Base-by-base conservation (phyloP, 495 filamentous ascomycete species). In the Penicillium macrosclerotiorum region DNA sequence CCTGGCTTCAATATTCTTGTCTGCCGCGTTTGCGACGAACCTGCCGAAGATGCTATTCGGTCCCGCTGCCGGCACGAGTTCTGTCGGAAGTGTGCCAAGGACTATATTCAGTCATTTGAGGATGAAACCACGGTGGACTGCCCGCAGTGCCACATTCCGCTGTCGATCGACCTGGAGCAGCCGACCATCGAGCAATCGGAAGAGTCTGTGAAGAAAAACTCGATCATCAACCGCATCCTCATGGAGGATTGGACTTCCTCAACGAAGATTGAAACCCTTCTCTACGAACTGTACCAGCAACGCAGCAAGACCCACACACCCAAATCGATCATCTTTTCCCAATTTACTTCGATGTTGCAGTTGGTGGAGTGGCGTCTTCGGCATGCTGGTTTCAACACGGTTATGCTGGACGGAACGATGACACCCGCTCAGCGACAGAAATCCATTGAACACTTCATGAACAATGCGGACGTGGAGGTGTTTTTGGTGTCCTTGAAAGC, bases 191-290 rank as follows among this genome's bases (percentile, higher is more conserved):
- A 93, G 64, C 88, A 95, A 65, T 87, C 95, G 44, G 84, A 88
- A 57, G 77, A 80, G 13, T 60, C 78, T 19, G 80, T 95, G 22
- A 96, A 96, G 78, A 95, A 95, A 63, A 87, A 80, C 5, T 93
- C 88, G 8, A 97, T 98, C 65, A 95, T 96, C 73, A 96, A 95
- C 64, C 86, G 93, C 30, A 96, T 97, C 60, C 84, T 88, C 58
- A 96, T 96, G 92, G 87, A 91, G 51, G 83, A 95, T 52, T 98
- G 93, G 93, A 95, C 89, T 1, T 94, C 89, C 1, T 95, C 90
- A 3, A 95, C 92, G 33, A 98, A 98, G 71, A 98, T 98, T 52
- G 93, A 98, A 72, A 84, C 91, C 59, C 78, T 97, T 9, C 83
- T 97, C 11, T 92, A 96, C 51, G 90, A 96, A 51, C 80, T 98